Percentiles rank a stretch among this genome's conserved stretches.
phyloP scores from a whole-genome alignment of 805 yeast genomes.

The Jamesozyma jinghongensis region DNA sequence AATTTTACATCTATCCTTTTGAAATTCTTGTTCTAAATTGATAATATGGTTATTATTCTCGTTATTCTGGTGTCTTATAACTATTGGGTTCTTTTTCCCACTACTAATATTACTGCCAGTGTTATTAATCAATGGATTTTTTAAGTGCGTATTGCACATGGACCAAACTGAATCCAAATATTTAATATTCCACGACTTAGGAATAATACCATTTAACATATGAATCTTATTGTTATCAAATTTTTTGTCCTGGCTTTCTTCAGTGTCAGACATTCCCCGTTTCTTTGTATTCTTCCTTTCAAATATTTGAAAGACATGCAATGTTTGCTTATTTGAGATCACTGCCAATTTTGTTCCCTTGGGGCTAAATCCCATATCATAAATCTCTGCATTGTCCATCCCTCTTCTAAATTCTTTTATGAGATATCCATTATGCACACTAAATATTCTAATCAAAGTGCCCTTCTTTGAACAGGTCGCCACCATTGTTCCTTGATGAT shows the following conservation, averaged over 20 bases:
- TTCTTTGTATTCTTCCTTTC: conserved; percentile 1
- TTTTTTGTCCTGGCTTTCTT: conserved; percentile 1
- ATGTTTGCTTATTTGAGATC: conserved; percentile 78
- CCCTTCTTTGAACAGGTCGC: conserved; percentile 91
- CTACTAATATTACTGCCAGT: conserved; percentile 13
- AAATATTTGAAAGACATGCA: conserved; percentile 62
- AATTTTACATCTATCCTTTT: conserved; percentile 24
- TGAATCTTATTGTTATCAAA: conserved; percentile 47
- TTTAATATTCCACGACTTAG: conserved; percentile 49
- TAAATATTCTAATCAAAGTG: conserved; percentile 76
- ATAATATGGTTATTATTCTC: conserved; percentile 1
- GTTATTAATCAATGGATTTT: conserved; percentile 16
- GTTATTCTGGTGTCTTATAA: too few species aligned
- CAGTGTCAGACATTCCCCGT: neutral
- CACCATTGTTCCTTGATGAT: conserved; percentile 65
- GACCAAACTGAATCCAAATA: conserved; percentile 86
- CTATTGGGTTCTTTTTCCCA: conserved; percentile 7
- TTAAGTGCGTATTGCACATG: conserved; percentile 59
- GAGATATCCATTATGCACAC: conserved; percentile 49
- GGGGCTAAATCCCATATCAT: conserved; percentile 77
- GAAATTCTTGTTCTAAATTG: conserved; percentile 5
- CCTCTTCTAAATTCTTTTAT: conserved; percentile 87
- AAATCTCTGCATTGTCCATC: conserved; percentile 70
- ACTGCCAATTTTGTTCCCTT: conserved; percentile 71
- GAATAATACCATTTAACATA: conserved; percentile 46